These are phyloP conservation scores for Podaxis sp. DNA, from an alignment of 768 basidiomycete genomes.

Conservation along the genomic window DNA sequence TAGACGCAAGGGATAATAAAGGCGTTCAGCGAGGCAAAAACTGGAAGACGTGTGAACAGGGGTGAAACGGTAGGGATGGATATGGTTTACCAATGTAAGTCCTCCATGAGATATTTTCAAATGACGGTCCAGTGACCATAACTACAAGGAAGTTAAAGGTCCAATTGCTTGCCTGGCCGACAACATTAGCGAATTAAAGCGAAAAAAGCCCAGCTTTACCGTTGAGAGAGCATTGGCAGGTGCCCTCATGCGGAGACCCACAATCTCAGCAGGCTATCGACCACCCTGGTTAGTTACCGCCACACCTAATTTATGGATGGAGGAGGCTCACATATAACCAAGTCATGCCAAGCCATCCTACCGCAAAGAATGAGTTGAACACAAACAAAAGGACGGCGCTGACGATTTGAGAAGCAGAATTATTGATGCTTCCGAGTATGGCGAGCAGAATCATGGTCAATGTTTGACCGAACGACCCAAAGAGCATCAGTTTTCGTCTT, in stretches of 20 bases:
- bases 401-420: slow-evolving; percentile 45
- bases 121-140: slow-evolving; percentile 62
- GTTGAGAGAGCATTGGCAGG: slow-evolving; percentile 67
- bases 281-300: neutral
- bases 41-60: slow-evolving; percentile 17
- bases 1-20: slow-evolving; percentile 58
- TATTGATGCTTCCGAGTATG: slow-evolving; percentile 52
- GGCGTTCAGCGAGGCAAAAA: slow-evolving; percentile 58
- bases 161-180: slow-evolving; percentile 44
- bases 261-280: slow-evolving; percentile 61
- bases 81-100: slow-evolving; percentile 51
- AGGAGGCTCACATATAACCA: slow-evolving; percentile 58
- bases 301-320: neutral
- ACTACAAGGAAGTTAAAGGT: slow-evolving; percentile 61
- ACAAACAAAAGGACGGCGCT: slow-evolving; percentile 61
- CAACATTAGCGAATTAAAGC: neutral
- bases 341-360: slow-evolving; percentile 72
- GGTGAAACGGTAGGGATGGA: neutral
- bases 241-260: slow-evolving; percentile 58
- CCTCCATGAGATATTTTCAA: slow-evolving; percentile 56
- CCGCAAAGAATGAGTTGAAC: slow-evolving; percentile 72
- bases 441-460: slow-evolving; percentile 61
- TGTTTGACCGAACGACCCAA: slow-evolving; percentile 61
- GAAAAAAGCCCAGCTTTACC: slow-evolving; percentile 21
- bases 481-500: slow-evolving; percentile 69